Conservation (phyloP, 139 green algal genomes). For the Diplosphaera chodatii region DNA sequence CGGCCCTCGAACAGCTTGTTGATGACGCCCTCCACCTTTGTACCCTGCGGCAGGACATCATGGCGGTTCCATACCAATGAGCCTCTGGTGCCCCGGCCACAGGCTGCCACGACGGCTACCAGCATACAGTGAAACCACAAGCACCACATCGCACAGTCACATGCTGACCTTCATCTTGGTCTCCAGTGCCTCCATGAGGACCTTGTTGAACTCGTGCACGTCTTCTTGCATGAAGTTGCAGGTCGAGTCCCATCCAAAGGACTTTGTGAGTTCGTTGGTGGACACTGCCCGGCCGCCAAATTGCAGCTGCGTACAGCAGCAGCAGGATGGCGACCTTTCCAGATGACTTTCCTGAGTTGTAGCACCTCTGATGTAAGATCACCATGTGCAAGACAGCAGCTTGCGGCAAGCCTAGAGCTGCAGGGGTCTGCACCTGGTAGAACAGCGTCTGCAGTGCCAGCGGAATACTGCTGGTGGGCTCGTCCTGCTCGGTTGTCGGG, state of each 20-base stretch:
- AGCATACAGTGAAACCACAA: too few species aligned
- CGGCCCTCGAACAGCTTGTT: slow-evolving; percentile 92
- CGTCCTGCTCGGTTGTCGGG: slow-evolving; percentile 80
- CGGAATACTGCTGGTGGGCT: slow-evolving; percentile 68
- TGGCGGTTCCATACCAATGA: too few species aligned
- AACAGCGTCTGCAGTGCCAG: slow-evolving; percentile 95
- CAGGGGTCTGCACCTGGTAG: slow-evolving; percentile 85
- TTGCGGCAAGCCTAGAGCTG: neutral
- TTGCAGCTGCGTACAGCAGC: slow-evolving; percentile 57
- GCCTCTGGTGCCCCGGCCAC: too few species aligned
- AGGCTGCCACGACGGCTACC: too few species aligned
- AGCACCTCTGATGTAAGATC: too few species aligned
- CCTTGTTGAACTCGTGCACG: slow-evolving; percentile 95
- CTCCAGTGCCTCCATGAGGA: slow-evolving; percentile 95
- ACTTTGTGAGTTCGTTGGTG: slow-evolving; percentile 94
- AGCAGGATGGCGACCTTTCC: too few species aligned
- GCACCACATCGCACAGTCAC: too few species aligned
- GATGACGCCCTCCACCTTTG: slow-evolving; percentile 85
- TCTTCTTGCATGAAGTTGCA: slow-evolving; percentile 98
- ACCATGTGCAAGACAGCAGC: too few species aligned
- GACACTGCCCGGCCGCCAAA: slow-evolving; percentile 66
- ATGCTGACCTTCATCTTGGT: slow-evolving; percentile 95
- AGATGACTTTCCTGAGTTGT: too few species aligned
- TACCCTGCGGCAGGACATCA: slow-evolving; percentile 62
- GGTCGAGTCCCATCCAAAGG: slow-evolving; percentile 92